Base-by-base conservation (phyloP, 495 filamentous ascomycete species). In the Hypoxylon fuscum region DNA sequence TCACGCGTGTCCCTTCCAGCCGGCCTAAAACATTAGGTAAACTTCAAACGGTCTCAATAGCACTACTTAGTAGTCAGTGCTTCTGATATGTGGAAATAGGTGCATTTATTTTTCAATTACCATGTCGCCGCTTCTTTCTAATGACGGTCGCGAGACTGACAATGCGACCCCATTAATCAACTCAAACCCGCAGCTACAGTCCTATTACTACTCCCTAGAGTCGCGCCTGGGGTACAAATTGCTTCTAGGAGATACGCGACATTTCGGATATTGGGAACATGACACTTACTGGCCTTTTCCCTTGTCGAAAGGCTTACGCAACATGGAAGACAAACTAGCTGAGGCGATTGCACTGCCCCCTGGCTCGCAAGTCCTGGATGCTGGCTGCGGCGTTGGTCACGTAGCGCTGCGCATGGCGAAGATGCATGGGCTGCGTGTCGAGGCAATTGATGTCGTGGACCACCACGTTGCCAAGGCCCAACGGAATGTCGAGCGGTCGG, bases 231-330 rank as follows among this genome's bases (percentile, higher is more conserved):
- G 81, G 1, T 85, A 83, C 51, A 68, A 75, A 11, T 55, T 84
- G 2, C 38, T 84, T 22, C 69, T 85, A 2, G 79, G 80, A 3
- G 81, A 77, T 9, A 82, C 80, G 1, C 72, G 78, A 5, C 81
- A 85, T 58, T 83, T 82, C 56, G 83, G 80, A 5, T 84, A 76
- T 66, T 85, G 76, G 51, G 68, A 76, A 5, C 35, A 66, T 37
- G 77, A 71, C 57, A 76, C 78, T 17, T 77, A 74, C 41, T 82
- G 77, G 77, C 80, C 82, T 2, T 84, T 84, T 51, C 81, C 82
- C 0, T 44, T 83, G 18, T 58, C 54, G 6, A 53, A 44, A 29
- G 69, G 74, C 9, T 71, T 84, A 27, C 70, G 76, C 15, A 68
- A 59, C 18, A 81, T 84, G 81, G 80, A 85, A 60, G 78, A 82